Evolutionary conservation across 192 early-diverging fungal genomes (phyloP).

Genomic region (Podila epigama): DNA sequence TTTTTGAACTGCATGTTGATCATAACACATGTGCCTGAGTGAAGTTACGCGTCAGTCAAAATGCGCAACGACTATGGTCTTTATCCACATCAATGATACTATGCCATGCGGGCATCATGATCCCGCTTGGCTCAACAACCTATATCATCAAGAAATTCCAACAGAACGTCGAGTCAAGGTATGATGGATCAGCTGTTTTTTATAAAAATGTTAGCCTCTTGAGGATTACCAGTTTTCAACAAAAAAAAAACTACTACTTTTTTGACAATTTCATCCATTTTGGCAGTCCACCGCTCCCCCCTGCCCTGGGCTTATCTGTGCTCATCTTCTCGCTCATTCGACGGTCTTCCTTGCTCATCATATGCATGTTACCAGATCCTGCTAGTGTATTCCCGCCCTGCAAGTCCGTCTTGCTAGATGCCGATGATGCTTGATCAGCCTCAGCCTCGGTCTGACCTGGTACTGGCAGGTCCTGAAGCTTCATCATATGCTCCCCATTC

Average conservation of each 20-base stretch:
- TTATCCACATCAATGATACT: too few species aligned
- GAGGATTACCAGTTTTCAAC: too few species aligned
- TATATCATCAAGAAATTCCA: too few species aligned
- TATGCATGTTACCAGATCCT: constrained; percentile 6
- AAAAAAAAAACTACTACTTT: constrained; percentile 15
- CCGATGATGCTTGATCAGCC: background rate
- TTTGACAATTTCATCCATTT: constrained; percentile 50
- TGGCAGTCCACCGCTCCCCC: constrained; percentile 19
- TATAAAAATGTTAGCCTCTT: too few species aligned
- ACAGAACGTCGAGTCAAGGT: too few species aligned
- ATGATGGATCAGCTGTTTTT: too few species aligned
- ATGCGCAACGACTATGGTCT: too few species aligned
- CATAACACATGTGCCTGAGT: too few species aligned
- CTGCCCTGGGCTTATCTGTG: constrained; percentile 28
- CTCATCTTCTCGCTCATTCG: constrained; percentile 38
- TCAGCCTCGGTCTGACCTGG: constrained; percentile 14
- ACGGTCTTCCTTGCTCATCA: constrained; percentile 25
- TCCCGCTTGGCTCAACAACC: too few species aligned
- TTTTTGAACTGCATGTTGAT: too few species aligned
- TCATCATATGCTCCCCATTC: constrained; percentile 33
- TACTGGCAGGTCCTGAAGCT: constrained; percentile 29
- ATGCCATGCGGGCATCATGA: too few species aligned
- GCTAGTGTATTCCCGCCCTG: constrained; percentile 3
- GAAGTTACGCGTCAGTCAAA: too few species aligned
- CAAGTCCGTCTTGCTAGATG: background rate